These are phyloP conservation scores for Pulveroboletus sp. DNA, from an alignment of 768 basidiomycete species.

Conservation along the genomic window DNA sequence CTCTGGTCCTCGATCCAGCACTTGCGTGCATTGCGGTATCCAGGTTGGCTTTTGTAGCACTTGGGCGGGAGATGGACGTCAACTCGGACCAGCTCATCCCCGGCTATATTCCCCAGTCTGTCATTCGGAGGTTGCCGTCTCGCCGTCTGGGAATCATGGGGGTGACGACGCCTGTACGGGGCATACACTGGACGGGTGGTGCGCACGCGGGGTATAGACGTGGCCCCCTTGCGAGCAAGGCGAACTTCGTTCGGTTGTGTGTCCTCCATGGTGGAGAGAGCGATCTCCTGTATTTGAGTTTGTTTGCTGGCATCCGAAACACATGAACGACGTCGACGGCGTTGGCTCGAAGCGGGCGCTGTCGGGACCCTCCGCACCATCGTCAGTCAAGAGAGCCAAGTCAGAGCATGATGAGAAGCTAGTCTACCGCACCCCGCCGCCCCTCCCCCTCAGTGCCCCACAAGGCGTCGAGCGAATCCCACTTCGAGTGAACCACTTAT, in stretches of 20 bases:
- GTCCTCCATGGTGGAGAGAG: constrained; percentile 30
- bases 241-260: constrained; percentile 39
- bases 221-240: constrained; percentile 32
- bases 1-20: constrained; percentile 15
- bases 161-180: no score
- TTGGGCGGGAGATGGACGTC: constrained; percentile 8
- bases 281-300: constrained; percentile 8
- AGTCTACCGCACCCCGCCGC: constrained; percentile 2
- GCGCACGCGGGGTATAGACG: constrained; percentile 28
- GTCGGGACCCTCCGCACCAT: constrained; percentile 3
- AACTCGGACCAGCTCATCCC: constrained; percentile 2
- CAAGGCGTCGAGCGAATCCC: constrained; percentile 30
- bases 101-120: not conserved
- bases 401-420: constrained; percentile 10
- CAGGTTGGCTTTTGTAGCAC: constrained; percentile 11
- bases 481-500: constrained; percentile 5
- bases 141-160: no score
- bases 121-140: not conserved
- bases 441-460: constrained; percentile 19
- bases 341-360: constrained; percentile 15
- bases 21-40: constrained; percentile 5
- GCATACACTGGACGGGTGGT: not conserved
- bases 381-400: constrained; percentile 20
- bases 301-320: constrained; percentile 21
- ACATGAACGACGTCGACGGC: constrained; percentile 15